Evolutionary conservation across 2,329 filamentous ascomycete species (phyloP), one percentile per base, ranked within the genome.

Genomic region (Oidium heveae): DNA sequence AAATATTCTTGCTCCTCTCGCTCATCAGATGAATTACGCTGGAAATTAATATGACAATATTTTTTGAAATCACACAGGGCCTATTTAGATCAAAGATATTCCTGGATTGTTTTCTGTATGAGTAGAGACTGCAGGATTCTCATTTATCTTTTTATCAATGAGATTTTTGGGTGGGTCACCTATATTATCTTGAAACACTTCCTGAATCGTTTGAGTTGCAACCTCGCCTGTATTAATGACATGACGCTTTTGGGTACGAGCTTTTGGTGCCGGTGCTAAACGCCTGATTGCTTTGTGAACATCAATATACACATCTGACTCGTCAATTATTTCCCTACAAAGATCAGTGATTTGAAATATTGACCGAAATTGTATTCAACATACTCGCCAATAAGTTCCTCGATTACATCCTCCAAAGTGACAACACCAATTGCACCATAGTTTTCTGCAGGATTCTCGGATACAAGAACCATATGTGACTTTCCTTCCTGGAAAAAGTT

Each of bases 401-500:
- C 91, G 64, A 98, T 98, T 4, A 98, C 91, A 67, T 98, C 91
- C 66, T 98, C 91, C 1, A 98, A 71, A 0, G 91, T 98, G 16
- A 98, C 86, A 3, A 98, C 91, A 55, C 91, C 91, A 13, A 94
- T 72, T 6, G 88, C 87, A 49, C 91, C 91, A 62, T 84, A 80
- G 63, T 94, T 82, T 60, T 93, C 86, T n/a, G 89, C 88, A 0
- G 91, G 91, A 34, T 69, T 74, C 63, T 94, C 85, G 0, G 89
- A 95, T 9, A 96, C 91, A 32, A 98, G 72, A 0, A 96, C 89
- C 88, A 98, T 94, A 67, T 98, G 91, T 1, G 88, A 94, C 67
- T 98, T 98, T 62, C 91, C 91, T 71, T 98, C 91, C 68, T 98
- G 91, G 71, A 98, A 98, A 68, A 95, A 98, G 70, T 98, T 98